These are phyloP conservation scores for Colletotrichum euphorbiae DNA, from an alignment of 2,329 filamentous ascomycete species.

Conservation along the genomic window DNA sequence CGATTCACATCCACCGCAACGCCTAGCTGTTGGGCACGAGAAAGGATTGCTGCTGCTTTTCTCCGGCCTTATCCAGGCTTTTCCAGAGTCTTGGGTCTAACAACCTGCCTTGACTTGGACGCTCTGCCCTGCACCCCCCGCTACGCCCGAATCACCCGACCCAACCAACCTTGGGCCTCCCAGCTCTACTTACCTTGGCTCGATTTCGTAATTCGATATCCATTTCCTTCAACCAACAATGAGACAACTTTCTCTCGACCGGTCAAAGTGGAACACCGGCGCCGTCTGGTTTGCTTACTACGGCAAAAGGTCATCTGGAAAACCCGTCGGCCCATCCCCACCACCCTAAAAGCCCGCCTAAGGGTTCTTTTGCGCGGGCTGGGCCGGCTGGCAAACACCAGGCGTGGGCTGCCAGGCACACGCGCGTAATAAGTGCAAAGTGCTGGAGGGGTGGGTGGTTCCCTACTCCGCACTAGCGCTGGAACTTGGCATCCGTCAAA, in stretches of 20 bases:
- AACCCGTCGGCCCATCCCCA: conserved; percentile 14
- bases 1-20: conserved; percentile 9
- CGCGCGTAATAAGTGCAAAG: conserved; percentile 16
- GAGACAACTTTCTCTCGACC: neutral
- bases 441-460: conserved; percentile 15
- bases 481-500: conserved; percentile 15
- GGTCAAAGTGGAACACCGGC: neutral
- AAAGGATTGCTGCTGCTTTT: no score
- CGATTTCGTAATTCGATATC: conserved; percentile 21
- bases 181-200: neutral
- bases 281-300: neutral
- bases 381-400: neutral
- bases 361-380: conserved; percentile 22
- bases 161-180: neutral
- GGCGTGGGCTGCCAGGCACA: conserved; percentile 12
- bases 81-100: neutral
- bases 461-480: conserved; percentile 12
- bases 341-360: conserved; percentile 6
- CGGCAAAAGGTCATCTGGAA: conserved; percentile 9
- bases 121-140: neutral
- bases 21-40: no score
- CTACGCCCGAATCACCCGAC: neutral
- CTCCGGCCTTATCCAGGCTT: no score
- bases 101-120: neutral
- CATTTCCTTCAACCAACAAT: neutral